A percentile compares a stretch with the other conserved stretches of the same genome.
These are phyloP conservation scores for Eleusine indica DNA, from an alignment of 176 grass and related monocot species.

Conservation along the genomic window DNA sequence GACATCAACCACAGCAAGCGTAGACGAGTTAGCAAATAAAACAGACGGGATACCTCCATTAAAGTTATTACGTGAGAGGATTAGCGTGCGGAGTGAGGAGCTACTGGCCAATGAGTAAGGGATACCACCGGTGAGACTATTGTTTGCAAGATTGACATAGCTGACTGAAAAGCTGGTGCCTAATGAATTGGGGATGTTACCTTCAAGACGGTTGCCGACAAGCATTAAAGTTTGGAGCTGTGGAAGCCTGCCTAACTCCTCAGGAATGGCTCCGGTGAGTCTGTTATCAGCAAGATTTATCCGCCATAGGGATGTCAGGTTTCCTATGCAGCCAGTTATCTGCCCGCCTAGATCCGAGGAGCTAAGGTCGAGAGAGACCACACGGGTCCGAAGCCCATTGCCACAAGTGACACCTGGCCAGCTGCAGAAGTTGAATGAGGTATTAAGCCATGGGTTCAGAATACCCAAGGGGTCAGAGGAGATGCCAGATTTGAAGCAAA, in stretches of 20 bases:
- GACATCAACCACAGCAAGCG: too few species aligned
- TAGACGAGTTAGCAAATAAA: too few species aligned
- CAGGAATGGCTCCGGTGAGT: constrained; percentile 26
- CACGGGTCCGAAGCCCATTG: not conserved
- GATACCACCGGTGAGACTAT: too few species aligned
- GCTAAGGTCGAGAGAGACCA: constrained; percentile 15
- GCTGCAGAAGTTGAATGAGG: constrained; percentile 38
- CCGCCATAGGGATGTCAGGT: constrained; percentile 37
- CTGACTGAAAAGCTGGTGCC: too few species aligned
- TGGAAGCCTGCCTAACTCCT: not conserved
- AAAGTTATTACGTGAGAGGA: too few species aligned
- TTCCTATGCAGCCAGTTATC: constrained; percentile 36
- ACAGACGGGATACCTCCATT: too few species aligned
- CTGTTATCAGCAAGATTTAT: constrained; percentile 29
- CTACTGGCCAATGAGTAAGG: too few species aligned
- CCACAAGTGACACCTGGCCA: constrained; percentile 51
- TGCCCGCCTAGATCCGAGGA: constrained; percentile 4
- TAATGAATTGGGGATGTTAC: too few species aligned
- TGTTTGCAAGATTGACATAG: too few species aligned
- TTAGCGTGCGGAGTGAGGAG: too few species aligned
- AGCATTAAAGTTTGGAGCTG: not conserved
- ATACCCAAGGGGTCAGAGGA: not conserved
- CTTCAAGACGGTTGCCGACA: too few species aligned
- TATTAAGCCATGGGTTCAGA: constrained; percentile 24
- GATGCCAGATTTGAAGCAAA: constrained; percentile 47